Percentiles rank a stretch among this genome's conserved stretches.
Conservation (phyloP, 345 rosid species). For the Adansonia digitata region DNA sequence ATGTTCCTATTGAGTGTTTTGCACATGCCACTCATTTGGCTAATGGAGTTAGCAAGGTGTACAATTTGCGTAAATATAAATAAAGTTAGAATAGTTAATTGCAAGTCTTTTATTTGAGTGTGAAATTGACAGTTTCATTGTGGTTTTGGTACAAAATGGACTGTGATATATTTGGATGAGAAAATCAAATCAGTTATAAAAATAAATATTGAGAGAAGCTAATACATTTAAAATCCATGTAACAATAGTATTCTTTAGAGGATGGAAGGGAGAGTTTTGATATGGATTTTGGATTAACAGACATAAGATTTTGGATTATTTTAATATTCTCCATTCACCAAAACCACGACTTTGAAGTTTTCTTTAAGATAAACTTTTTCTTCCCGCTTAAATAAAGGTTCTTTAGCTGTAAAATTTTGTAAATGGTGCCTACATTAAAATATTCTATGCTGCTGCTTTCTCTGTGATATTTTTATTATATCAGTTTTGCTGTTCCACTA, state of each 20-base stretch:
- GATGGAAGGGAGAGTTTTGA: not conserved
- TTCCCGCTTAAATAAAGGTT: not conserved
- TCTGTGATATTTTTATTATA: not conserved
- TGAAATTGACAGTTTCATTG: not conserved
- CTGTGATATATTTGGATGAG: not conserved
- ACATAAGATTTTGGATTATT: not conserved
- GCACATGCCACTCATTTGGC: not conserved
- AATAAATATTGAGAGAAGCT: not conserved
- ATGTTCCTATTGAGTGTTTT: not conserved
- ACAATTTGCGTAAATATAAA: not conserved
- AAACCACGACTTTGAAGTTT: not conserved
- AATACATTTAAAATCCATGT: not conserved
- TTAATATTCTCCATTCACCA: not conserved
- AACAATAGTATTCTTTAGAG: not conserved
- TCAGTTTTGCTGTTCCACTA: not conserved
- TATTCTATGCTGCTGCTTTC: not conserved
- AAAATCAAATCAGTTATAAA: not conserved
- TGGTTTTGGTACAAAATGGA: not conserved
- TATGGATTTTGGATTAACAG: not conserved
- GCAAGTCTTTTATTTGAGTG: not conserved
- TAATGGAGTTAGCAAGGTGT: not conserved
- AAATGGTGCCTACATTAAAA: not conserved
- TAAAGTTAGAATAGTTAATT: not conserved
- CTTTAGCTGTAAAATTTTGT: not conserved
- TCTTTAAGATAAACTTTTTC: not conserved